phyloP scores from a whole-genome alignment of 768 basidiomycete species.

The Psilocybe cyanescens region DNA sequence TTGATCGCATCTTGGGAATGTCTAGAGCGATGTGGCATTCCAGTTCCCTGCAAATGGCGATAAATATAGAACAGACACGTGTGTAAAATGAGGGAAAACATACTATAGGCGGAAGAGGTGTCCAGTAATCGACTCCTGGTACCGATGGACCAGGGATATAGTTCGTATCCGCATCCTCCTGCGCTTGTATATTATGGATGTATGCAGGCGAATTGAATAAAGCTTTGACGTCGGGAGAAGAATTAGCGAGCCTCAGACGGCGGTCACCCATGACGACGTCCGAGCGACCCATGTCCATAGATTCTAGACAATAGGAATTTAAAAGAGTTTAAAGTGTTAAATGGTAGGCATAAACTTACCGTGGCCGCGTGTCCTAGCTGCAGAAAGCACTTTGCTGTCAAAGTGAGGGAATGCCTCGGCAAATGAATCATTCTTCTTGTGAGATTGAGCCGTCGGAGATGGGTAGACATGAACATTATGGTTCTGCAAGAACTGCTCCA shows the following conservation, averaged over 20 bases:
- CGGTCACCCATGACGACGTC: conserved; percentile 73
- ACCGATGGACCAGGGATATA: conserved; percentile 49
- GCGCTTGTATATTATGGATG: conserved; percentile 79
- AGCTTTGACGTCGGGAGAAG: conserved; percentile 94
- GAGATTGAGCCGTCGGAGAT: conserved; percentile 75
- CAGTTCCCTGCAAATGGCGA: conserved; percentile 55
- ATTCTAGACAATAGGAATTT: conserved; percentile 50
- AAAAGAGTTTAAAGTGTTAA: conserved; percentile 4
- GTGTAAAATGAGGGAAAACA: conserved; percentile 28
- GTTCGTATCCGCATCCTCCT: conserved; percentile 63
- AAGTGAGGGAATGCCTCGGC: conserved; percentile 97
- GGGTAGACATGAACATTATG: conserved; percentile 86
- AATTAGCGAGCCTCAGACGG: conserved; percentile 81
- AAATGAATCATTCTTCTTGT: conserved; percentile 90
- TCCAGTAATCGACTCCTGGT: conserved; percentile 72
- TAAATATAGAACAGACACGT: conserved; percentile 18
- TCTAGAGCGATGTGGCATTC: conserved; percentile 67
- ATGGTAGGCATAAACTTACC: conserved; percentile 34
- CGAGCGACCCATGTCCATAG: conserved; percentile 74
- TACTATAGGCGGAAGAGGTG: conserved; percentile 77
- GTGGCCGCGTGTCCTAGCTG: conserved; percentile 70
- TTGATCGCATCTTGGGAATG: conserved; percentile 79
- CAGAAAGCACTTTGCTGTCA: conserved; percentile 90
- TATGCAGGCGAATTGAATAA: conserved; percentile 88
- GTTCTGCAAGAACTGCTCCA: conserved; percentile 88